Base-by-base conservation (phyloP, 192 early-diverging fungal species). In the Coemansia sp. region DNA sequence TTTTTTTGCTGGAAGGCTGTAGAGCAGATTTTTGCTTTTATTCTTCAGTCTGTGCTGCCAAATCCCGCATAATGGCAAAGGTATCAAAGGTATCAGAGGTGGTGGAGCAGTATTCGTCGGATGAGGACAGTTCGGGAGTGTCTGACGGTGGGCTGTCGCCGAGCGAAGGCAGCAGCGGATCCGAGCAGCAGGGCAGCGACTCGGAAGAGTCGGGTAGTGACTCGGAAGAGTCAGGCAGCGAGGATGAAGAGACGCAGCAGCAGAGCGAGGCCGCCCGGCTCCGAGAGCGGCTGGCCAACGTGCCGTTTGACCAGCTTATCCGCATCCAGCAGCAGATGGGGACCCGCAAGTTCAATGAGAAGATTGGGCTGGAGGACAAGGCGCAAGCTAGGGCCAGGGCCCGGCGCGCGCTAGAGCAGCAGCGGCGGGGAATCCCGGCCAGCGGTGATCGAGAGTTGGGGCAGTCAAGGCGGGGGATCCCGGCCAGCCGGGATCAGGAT, bases 261-360 rank as follows among this genome's bases (percentile, higher is more conserved):
- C 18, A 44, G 36, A 14, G 14, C 17, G 47, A 43, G 38, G 37
- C 50, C 2, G 60, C 53, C 2, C 31, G 20, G 36, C 34, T 60
- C 17, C 60, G 60, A 18, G 20, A 52, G 39, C 47, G 61, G 41
- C 77, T 93, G 4, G 83, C 87, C 5, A 81, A 86, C 36, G 80
- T 90, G 13, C 81, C 88, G 7, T 93, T 93, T 57, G 83, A 82
- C 51, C 80, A 91, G 47, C 59, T 91, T 18, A 76, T 87, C 38
- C 82, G 86, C 37, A 82, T 91, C 19, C 85, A 90, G 67, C 60
- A 80, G 45, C 85, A 85, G 44, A 59, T 89, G 41, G 84, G 82
- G 12, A 70, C 70, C 51, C 82, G 85, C 40, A 78, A 76, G 27
- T 84, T 85, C 34, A 78, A 79, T 44, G 49, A 75, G 42, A 64